These are phyloP conservation scores for Penicillium fuscoglaucum DNA, from an alignment of 2,329 filamentous ascomycete species.

Conservation along the genomic window DNA sequence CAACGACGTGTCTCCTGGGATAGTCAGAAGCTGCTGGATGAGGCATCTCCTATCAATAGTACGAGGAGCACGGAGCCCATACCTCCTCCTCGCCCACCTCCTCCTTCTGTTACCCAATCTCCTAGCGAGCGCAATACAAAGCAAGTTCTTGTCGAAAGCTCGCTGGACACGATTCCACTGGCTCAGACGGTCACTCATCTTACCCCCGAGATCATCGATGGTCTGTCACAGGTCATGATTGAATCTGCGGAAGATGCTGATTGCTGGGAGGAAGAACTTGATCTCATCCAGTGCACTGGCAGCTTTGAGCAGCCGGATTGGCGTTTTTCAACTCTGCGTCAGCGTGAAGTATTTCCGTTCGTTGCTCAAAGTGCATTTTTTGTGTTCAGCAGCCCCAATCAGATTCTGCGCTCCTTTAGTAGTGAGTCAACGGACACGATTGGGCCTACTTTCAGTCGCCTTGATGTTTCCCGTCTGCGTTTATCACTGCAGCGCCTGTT, in stretches of 20 bases:
- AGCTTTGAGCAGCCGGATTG: conserved; percentile 41
- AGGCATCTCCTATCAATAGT: conserved; percentile 21
- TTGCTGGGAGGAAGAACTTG: conserved; percentile 41
- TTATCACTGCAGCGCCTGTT: conserved; percentile 38
- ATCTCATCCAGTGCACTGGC: conserved; percentile 38
- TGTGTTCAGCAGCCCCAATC: conserved; percentile 42
- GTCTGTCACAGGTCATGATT: conserved; percentile 38
- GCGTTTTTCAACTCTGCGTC: conserved; percentile 39
- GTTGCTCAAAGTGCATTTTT: conserved; percentile 48
- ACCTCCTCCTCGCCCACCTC: conserved; percentile 3
- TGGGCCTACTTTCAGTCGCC: conserved; percentile 5
- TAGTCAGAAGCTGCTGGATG: conserved; percentile 37
- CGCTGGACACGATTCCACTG: conserved; percentile 15
- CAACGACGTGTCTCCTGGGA: conserved; percentile 43
- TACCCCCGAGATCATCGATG: conserved; percentile 40
- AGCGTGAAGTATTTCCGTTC: conserved; percentile 43
- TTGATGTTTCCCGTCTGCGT: conserved; percentile 36
- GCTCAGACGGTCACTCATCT: conserved; percentile 40
- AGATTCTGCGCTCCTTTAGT: conserved; percentile 45
- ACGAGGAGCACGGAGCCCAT: conserved; percentile 8
- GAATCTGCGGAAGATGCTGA: conserved; percentile 39
- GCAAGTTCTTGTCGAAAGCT: conserved; percentile 10
- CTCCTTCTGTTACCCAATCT: conserved; percentile 19
- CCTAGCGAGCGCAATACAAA: conserved; percentile 24
- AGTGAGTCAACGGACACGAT: conserved; percentile 12